Base-by-base conservation (phyloP, 352 stramenopile genomes). In the Globisporangium orthogonon region DNA sequence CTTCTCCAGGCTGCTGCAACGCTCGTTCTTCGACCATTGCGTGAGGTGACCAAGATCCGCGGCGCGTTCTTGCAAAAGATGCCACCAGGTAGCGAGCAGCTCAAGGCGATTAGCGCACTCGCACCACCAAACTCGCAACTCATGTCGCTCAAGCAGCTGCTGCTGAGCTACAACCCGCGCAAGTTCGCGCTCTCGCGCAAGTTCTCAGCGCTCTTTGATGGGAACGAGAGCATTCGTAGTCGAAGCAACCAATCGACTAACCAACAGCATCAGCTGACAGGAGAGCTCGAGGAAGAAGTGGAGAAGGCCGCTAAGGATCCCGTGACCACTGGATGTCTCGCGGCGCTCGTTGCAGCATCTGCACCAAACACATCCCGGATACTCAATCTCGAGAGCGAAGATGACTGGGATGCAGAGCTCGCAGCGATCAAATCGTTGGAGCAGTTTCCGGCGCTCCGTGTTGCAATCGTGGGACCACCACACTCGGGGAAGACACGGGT, bases 91-190 rank as follows among this genome's bases (percentile, higher is more conserved):
- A 67, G 56, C 28, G 80, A 88, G 23, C 63, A 76, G 17, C 60
- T 88, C 30, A 66, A 69, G 43, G 61, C 56, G 44, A 74, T 91
- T 23, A 65, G 66, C 13, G 76, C 73, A 7, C 62, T 89, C 4
- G 52, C 64, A 50, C 66, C 67, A 35, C 78, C 78, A 4, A 65
- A 91, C 47, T 66, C 70, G 23, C 69, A 73, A 37, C 57, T 46
- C 14, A 85, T 89, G 80, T 91, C 80, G 35, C 76, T 91, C 56
- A 91, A 89, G 53, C 76, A 91, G 62, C 63, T 91, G 11, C 59
- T 91, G 51, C 55, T 91, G 29, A 65, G 65, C 66, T 88, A 86
- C 62, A 91, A 87, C 60, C 78, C 80, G 37, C 72, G 78, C 23
- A 91, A 90, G 64, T 79, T 86, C 23, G 69, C 76, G 31, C 74